These are phyloP conservation scores for Corymbia maculata DNA, from an alignment of 345 rosid genomes.

Conservation along the genomic window DNA sequence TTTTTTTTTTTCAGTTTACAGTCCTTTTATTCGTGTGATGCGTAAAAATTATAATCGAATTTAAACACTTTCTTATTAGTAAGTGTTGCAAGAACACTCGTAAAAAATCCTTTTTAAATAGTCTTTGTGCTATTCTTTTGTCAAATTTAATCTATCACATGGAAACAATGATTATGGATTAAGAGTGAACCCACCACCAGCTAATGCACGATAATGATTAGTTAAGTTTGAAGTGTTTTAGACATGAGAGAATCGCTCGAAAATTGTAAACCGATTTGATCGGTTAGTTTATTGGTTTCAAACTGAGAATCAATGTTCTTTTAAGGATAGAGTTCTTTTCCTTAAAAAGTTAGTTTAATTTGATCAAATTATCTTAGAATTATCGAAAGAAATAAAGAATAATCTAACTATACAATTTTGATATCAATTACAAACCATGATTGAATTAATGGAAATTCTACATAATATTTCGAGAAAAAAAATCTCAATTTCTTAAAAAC, in stretches of 20 bases:
- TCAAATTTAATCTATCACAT: background rate
- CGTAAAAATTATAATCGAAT: no score
- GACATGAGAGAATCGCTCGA: background rate
- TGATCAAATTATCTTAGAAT: background rate
- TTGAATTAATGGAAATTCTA: background rate
- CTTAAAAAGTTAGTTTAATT: background rate
- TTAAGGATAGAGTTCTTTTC: background rate
- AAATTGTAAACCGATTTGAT: background rate
- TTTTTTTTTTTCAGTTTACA: background rate
- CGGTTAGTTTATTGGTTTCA: background rate
- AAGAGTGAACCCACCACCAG: background rate
- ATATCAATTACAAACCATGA: background rate
- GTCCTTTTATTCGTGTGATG: background rate
- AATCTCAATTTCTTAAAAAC: background rate
- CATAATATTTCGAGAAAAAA: background rate
- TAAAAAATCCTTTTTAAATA: background rate
- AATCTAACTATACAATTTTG: background rate
- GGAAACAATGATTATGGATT: background rate
- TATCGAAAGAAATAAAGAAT: background rate
- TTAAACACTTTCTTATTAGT: background rate
- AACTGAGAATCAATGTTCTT: background rate
- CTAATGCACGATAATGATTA: background rate
- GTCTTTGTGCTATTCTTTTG: background rate
- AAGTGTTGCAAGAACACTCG: background rate
- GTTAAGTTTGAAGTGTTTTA: background rate